Conservation (phyloP, 345 rosid species). For the Cardamine occulta region DNA sequence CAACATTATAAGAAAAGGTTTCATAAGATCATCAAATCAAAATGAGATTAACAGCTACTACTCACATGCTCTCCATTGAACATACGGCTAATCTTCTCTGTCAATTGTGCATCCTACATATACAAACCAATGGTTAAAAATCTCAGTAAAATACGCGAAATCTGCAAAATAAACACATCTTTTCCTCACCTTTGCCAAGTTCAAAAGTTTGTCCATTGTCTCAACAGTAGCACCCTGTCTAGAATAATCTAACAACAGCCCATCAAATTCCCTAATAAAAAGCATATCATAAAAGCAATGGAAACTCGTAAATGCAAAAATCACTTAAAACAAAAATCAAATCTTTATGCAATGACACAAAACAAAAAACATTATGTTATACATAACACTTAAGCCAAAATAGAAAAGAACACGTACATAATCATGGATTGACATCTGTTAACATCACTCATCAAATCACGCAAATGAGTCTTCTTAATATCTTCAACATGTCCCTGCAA, state of each 20-base stretch:
- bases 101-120: conserved; percentile 73
- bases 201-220: conserved; percentile 68
- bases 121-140: neutral
- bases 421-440: conserved; percentile 74
- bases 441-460: conserved; percentile 72
- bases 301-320: neutral
- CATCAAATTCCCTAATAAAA: conserved; percentile 70
- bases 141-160: neutral
- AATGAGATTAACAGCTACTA: too few species aligned
- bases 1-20: neutral
- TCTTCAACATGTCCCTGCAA: conserved; percentile 72
- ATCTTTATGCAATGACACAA: neutral
- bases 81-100: conserved; percentile 77
- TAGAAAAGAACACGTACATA: conserved; percentile 51
- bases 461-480: conserved; percentile 73
- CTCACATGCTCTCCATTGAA: conserved; percentile 68
- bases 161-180: conserved; percentile 4
- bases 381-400: neutral
- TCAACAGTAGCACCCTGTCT: conserved; percentile 70
- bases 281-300: conserved; percentile 17
- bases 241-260: conserved; percentile 74
- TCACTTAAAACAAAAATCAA: neutral
- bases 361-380: neutral
- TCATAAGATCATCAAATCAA: too few species aligned
- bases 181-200: conserved; percentile 72